These are phyloP conservation scores for Citeromyces hawaiiensis DNA, from an alignment of 1,139 yeast species.

Conservation along the genomic window DNA sequence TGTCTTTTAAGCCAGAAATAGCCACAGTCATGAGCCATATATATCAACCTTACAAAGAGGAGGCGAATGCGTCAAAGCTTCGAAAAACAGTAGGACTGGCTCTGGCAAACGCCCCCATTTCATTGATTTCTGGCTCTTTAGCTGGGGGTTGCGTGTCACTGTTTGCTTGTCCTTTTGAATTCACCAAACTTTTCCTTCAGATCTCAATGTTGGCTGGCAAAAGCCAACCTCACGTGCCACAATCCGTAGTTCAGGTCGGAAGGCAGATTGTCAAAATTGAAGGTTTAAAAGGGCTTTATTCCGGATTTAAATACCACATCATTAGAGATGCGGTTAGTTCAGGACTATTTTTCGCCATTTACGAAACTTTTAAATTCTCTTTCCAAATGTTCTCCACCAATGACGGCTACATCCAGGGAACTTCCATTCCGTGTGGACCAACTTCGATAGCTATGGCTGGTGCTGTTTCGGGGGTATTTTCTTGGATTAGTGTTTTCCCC, in stretches of 20 bases:
- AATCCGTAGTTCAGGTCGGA: slow-evolving; percentile 32
- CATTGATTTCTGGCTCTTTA: slow-evolving; percentile 49
- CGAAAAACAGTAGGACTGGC: slow-evolving; percentile 3
- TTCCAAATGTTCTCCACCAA: slow-evolving; percentile 22
- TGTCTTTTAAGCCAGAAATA: slow-evolving; percentile 38
- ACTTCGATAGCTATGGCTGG: slow-evolving; percentile 45
- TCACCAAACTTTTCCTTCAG: slow-evolving; percentile 73
- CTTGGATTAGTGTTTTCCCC: slow-evolving; percentile 70
- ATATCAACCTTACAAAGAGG: background rate
- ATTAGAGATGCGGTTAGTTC: slow-evolving; percentile 59
- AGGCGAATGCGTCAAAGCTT: background rate
- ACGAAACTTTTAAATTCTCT: slow-evolving; percentile 54
- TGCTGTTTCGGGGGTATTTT: slow-evolving; percentile 62
- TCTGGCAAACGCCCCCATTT: slow-evolving; percentile 47
- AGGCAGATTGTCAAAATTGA: slow-evolving; percentile 37
- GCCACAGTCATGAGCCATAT: slow-evolving; percentile 12
- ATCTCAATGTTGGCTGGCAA: slow-evolving; percentile 33
- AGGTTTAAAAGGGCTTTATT: slow-evolving; percentile 53
- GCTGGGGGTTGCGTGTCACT: slow-evolving; percentile 57
- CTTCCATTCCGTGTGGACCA: background rate
- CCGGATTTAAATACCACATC: slow-evolving; percentile 60
- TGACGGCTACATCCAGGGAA: slow-evolving; percentile 2
- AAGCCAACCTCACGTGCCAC: slow-evolving; percentile 17
- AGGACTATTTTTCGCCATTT: slow-evolving; percentile 61
- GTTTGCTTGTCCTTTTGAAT: slow-evolving; percentile 78